Evolutionary conservation across 495 filamentous ascomycete species (phyloP).

Genomic region (Darksidea phi): DNA sequence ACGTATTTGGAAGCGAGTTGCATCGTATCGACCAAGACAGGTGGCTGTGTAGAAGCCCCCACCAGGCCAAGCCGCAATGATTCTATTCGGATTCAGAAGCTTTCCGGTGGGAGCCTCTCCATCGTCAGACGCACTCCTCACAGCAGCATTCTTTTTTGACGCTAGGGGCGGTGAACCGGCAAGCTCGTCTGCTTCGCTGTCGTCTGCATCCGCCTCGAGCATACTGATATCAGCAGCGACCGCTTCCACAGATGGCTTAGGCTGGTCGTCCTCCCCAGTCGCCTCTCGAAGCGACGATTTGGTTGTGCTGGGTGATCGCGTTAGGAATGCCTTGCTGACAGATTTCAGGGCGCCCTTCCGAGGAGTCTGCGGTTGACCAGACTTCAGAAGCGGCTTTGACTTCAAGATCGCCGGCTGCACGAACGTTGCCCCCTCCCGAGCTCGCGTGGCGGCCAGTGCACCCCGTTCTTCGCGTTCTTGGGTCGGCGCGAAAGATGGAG

Average conservation of each 20-base stretch:
- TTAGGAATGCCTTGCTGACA: conserved; percentile 20
- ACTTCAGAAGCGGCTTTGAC: neutral
- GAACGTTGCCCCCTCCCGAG: conserved; percentile 10
- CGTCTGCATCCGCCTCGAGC: neutral
- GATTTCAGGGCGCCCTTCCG: conserved; percentile 17
- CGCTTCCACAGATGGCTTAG: neutral
- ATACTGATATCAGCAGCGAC: neutral
- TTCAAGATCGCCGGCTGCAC: conserved; percentile 6
- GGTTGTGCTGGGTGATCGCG: neutral
- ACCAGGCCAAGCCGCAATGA: conserved; percentile 47
- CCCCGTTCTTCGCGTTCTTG: conserved; percentile 33
- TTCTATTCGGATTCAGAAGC: conserved; percentile 33
- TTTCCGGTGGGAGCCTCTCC: conserved; percentile 9
- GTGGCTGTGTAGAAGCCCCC: conserved; percentile 45
- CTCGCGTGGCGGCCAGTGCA: conserved; percentile 25
- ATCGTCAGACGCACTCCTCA: neutral
- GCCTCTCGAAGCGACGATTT: neutral
- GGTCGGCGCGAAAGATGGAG: conserved; percentile 27
- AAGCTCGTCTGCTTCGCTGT: conserved; percentile 1
- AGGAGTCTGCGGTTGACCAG: neutral
- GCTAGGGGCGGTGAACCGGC: conserved; percentile 5
- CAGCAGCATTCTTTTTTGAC: neutral
- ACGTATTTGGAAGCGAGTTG: conserved; percentile 30
- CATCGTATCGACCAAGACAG: conserved; percentile 35
- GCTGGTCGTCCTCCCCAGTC: neutral